These are phyloP conservation scores for Phytophthora multivora DNA, from an alignment of 352 stramenopile species.

Conservation along the genomic window DNA sequence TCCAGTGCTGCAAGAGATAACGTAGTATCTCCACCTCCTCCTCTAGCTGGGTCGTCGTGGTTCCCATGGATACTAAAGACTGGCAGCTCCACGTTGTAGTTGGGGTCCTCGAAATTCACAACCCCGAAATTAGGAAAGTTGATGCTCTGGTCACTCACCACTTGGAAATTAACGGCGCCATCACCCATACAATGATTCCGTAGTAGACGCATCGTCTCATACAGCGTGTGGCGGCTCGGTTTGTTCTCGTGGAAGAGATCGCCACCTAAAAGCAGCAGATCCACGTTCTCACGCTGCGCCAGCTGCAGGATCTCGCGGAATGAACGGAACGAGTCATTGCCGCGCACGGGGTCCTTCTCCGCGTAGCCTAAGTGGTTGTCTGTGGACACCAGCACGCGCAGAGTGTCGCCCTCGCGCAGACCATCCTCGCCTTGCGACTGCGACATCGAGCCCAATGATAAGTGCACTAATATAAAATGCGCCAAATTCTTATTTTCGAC, in stretches of 20 bases:
- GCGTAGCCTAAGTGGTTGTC: conserved; percentile 98
- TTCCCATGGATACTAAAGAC: conserved; percentile 99
- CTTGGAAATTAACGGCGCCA: conserved; percentile 80
- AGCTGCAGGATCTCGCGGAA: conserved; percentile 90
- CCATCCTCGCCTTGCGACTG: conserved; percentile 8
- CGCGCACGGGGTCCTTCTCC: conserved; percentile 96
- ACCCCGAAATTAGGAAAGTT: conserved; percentile 91
- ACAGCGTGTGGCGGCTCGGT: conserved; percentile 94
- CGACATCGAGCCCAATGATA: conserved; percentile 9
- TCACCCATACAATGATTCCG: conserved; percentile 95
- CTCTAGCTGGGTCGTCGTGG: conserved; percentile 98
- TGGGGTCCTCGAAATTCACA: conserved; percentile 98
- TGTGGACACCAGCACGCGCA: conserved; percentile 95
- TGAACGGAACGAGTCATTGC: conserved; percentile 92
- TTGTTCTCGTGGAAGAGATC: conserved; percentile 99
- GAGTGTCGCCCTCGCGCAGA: conserved; percentile 44
- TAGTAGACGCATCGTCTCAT: conserved; percentile 97
- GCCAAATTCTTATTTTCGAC: background rate
- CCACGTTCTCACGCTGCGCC: conserved; percentile 71
- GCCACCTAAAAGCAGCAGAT: conserved; percentile 95
- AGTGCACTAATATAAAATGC: too few relatives aligned
- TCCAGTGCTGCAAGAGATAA: conserved; percentile 95
- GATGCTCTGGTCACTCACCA: conserved; percentile 91
- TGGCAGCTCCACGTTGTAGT: conserved; percentile 94
- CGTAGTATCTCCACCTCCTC: conserved; percentile 64